Base-by-base conservation (phyloP, 768 basidiomycete genomes). In the Collybia nuda region DNA sequence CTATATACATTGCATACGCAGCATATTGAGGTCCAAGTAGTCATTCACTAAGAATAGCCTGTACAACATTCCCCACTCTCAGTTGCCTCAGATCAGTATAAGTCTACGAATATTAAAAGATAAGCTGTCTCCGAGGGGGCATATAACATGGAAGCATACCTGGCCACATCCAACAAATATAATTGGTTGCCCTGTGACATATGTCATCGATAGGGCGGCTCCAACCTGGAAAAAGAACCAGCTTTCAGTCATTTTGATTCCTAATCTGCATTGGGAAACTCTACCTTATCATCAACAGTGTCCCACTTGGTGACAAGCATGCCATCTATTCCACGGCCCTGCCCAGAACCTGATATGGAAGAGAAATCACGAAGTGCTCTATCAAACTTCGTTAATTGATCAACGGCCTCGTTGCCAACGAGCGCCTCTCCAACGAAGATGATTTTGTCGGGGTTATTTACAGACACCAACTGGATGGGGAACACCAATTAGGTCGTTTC, bases 301-400 rank as follows among this genome's bases (percentile, higher is more conserved):
- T 99, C 97, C 88, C 97, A 98, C 69, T 99, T 99, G 26, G 97
- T 99, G 51, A 99, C 84, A 39, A 99, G 76, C 88, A 97, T 98
- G 21, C 96, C 97, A 64, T 99, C 97, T 54, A 99, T 96, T 5
- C 97, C 97, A 18, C 97, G 83, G 43, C 87, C 87, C 64, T 84
- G 84, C 15, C 82, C 82, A 23, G 74, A 69, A 8, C 81, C 80
- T 0, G 84, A 80, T 5, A 82, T 80, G 15, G 86, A 82, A 5
- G 93, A 93, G 62, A 98, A 98, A 63, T 99, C 94, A 19, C 88
- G 85, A 51, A 99, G 68, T 1, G 95, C 88, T 15, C 94, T 85
- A 64, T 99, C 95, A 64, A 99, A 99, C 69, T 98, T 98, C 47
- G 87, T 88, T 47, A 98, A 72, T 59, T 99, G 97, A 72, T 99